Percentiles rank a stretch among this genome's conserved stretches.
Conservation (phyloP, 2,329 filamentous ascomycete genomes). For the Paecilomyces sp. region DNA sequence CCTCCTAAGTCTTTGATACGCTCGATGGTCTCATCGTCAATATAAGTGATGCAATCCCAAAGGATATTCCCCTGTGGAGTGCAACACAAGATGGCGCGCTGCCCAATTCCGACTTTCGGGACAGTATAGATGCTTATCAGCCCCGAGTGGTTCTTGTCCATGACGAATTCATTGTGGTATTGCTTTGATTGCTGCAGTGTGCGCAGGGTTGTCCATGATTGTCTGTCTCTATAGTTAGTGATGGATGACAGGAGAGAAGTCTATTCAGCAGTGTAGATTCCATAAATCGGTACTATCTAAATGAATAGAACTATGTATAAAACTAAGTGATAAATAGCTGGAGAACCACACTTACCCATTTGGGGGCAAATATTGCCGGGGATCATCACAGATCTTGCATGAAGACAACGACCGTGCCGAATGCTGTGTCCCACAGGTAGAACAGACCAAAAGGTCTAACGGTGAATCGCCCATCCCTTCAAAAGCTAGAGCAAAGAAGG, state of each 20-base stretch:
- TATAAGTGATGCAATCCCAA: constrained; percentile 69
- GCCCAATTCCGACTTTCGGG: constrained; percentile 64
- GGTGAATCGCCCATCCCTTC: background rate
- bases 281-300: background rate
- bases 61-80: constrained; percentile 64
- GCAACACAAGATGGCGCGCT: constrained; percentile 62
- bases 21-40: constrained; percentile 57
- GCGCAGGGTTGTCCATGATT: constrained; percentile 23
- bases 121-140: constrained; percentile 20
- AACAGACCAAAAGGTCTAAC: constrained; percentile 19
- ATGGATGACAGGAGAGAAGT: background rate
- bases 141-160: constrained; percentile 4
- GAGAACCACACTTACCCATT: constrained; percentile 12
- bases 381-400: constrained; percentile 25
- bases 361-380: constrained; percentile 21
- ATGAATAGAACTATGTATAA: background rate
- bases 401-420: constrained; percentile 8
- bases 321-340: background rate
- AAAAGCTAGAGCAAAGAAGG: background rate
- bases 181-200: constrained; percentile 11
- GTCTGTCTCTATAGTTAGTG: constrained; percentile 6
- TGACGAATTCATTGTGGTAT: constrained; percentile 16
- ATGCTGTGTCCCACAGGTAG: constrained; percentile 20
- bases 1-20: constrained; percentile 57
- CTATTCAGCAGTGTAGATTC: background rate